These are phyloP conservation scores for Mercurialis annua DNA, from an alignment of 345 rosid genomes.

Conservation along the genomic window DNA sequence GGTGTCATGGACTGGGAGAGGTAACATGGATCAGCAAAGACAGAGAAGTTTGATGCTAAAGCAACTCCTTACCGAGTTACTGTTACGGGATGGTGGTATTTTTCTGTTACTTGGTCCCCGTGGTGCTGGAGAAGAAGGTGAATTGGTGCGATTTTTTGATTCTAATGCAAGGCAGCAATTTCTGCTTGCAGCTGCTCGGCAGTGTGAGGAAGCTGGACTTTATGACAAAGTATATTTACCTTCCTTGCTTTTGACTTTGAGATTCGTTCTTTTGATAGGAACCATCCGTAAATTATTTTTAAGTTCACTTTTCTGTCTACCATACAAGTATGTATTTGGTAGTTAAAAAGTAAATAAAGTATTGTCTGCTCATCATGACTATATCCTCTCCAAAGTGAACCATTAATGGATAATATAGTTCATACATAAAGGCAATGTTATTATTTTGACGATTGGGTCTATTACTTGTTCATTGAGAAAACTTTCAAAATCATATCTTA, in stretches of 20 bases:
- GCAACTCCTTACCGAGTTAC: constrained; percentile 84
- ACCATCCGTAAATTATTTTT: neutral
- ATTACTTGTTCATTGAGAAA: neutral
- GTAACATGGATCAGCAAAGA: constrained; percentile 74
- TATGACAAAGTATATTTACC: constrained; percentile 70
- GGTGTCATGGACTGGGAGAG: constrained; percentile 81
- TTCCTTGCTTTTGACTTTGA: constrained; percentile 7
- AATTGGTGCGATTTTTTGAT: constrained; percentile 74
- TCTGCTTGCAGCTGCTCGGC: constrained; percentile 83
- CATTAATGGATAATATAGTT: neutral
- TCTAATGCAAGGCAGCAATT: constrained; percentile 64
- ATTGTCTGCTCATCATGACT: neutral
- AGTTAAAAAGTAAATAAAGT: neutral
- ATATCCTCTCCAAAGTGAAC: neutral
- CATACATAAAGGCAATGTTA: neutral
- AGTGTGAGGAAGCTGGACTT: constrained; percentile 86
- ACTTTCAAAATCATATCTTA: neutral
- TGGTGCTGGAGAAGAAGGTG: constrained; percentile 93
- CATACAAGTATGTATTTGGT: neutral
- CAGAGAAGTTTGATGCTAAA: constrained; percentile 83
- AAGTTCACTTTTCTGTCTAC: neutral
- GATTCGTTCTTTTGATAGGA: neutral
- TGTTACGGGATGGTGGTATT: constrained; percentile 86
- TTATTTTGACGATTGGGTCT: neutral
- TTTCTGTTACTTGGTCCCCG: constrained; percentile 74